phyloP scores from a whole-genome alignment of 768 basidiomycete species.

The Mycena haematopus region DNA sequence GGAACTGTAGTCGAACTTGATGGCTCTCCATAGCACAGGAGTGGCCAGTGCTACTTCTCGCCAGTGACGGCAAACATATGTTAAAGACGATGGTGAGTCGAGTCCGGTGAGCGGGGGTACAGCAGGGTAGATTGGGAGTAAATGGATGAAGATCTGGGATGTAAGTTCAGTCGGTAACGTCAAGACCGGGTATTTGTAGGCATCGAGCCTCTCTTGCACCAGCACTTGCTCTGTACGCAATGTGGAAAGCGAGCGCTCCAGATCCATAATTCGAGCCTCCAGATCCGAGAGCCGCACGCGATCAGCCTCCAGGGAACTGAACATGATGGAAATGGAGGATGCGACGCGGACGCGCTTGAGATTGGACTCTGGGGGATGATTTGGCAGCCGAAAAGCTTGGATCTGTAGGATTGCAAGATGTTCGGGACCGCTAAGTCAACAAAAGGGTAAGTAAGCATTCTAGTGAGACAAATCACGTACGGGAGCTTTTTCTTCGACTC shows the following conservation, averaged over 20 bases:
- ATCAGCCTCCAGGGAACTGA: background rate
- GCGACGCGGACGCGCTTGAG: too few relatives aligned
- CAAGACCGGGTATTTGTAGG: constrained; percentile 8
- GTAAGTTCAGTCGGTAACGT: background rate
- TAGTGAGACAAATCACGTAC: too few relatives aligned
- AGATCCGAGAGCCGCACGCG: background rate
- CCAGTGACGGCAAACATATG: background rate
- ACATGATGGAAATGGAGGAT: too few relatives aligned
- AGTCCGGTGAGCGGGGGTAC: background rate
- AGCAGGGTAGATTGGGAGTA: background rate
- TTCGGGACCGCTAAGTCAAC: too few relatives aligned
- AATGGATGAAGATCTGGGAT: background rate
- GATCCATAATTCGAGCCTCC: background rate
- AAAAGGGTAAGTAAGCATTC: too few relatives aligned
- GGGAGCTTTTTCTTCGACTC: too few relatives aligned
- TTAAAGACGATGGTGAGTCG: background rate
- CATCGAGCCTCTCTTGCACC: background rate
- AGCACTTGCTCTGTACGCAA: background rate
- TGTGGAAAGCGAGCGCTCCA: background rate
- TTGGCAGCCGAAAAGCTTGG: too few relatives aligned
- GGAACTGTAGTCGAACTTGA: background rate
- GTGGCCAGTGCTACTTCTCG: background rate
- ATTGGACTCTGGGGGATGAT: too few relatives aligned
- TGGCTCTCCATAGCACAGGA: background rate
- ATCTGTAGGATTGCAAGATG: too few relatives aligned